Conservation (phyloP, 1,284 basidiomycete species). For the Veloporphyrellus conicus region DNA sequence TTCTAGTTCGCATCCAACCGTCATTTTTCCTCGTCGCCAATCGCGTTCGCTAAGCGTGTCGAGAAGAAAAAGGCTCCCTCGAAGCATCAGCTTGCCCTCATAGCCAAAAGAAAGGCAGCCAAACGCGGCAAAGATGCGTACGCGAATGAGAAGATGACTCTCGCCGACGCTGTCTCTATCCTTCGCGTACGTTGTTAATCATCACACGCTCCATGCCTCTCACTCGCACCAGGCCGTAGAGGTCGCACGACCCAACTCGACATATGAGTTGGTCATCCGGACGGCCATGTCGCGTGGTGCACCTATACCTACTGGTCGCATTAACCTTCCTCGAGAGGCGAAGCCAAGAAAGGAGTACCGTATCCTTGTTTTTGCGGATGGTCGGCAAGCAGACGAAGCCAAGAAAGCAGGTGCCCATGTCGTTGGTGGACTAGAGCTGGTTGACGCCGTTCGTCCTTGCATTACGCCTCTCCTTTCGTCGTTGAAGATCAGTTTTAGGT, state of each 20-base stretch:
- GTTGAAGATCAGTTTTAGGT: constrained; percentile 43
- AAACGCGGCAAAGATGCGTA: constrained; percentile 43
- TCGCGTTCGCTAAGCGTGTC: constrained; percentile 44
- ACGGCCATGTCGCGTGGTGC: constrained; percentile 72
- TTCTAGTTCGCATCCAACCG: constrained; percentile 25
- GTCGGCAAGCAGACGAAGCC: constrained; percentile 71
- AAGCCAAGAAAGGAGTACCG: constrained; percentile 67
- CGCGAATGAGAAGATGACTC: constrained; percentile 57
- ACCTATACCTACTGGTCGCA: constrained; percentile 76
- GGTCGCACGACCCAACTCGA: constrained; percentile 67
- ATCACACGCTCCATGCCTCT: constrained; percentile 1
- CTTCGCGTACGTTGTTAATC: constrained; percentile 53
- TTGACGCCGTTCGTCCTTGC: constrained; percentile 61
- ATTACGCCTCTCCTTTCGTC: constrained; percentile 2
- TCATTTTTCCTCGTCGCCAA: constrained; percentile 48
- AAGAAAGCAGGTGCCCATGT: constrained; percentile 78
- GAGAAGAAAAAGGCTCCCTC: constrained; percentile 52
- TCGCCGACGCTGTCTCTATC: constrained; percentile 61
- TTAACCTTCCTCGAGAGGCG: constrained; percentile 69
- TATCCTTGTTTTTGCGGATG: constrained; percentile 86
- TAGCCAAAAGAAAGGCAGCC: constrained; percentile 38
- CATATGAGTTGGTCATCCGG: constrained; percentile 77
- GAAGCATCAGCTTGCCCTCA: constrained; percentile 60
- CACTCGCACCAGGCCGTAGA: constrained; percentile 61
- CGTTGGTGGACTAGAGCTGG: constrained; percentile 81